Evolutionary conservation across 768 basidiomycete genomes (phyloP).

Genomic region (Termitomyces sp.): DNA sequence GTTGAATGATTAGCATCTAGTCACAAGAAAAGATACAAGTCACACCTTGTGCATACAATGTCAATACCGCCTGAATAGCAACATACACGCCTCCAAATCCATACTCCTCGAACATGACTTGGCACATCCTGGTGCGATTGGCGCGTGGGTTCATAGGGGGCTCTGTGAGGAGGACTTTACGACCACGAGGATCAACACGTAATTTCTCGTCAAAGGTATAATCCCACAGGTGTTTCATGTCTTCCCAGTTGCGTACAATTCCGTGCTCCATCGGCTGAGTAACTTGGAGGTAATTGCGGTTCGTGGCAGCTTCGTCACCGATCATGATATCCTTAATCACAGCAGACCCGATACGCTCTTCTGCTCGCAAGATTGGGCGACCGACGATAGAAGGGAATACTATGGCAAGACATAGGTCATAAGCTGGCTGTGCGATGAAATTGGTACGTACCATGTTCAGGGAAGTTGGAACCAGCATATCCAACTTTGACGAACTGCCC

Average conservation of each 20-base stretch:
- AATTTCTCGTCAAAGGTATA: conserved; percentile 98
- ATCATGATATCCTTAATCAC: conserved; percentile 97
- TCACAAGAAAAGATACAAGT: background rate
- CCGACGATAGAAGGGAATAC: conserved; percentile 98
- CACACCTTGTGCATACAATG: conserved; percentile 96
- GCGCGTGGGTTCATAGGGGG: conserved; percentile 98
- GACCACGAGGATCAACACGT: conserved; percentile 77
- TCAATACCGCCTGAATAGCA: conserved; percentile 97
- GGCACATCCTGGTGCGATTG: conserved; percentile 90
- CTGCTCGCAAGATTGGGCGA: conserved; percentile 94
- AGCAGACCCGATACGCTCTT: conserved; percentile 85
- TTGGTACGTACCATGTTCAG: conserved; percentile 70
- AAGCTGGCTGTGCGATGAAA: background rate
- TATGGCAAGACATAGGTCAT: conserved; percentile 21
- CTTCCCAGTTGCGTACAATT: conserved; percentile 98
- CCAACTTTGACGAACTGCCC: conserved; percentile 86
- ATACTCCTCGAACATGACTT: conserved; percentile 99
- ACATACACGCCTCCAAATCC: conserved; percentile 95
- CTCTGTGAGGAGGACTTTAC: conserved; percentile 92
- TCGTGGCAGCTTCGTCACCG: conserved; percentile 93
- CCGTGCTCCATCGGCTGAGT: conserved; percentile 99
- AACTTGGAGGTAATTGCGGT: conserved; percentile 93
- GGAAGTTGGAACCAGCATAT: conserved; percentile 92
- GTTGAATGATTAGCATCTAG: background rate
- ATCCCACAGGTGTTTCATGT: conserved; percentile 98